Conservation (phyloP, 768 basidiomycete genomes). For the Suillus paluster region DNA sequence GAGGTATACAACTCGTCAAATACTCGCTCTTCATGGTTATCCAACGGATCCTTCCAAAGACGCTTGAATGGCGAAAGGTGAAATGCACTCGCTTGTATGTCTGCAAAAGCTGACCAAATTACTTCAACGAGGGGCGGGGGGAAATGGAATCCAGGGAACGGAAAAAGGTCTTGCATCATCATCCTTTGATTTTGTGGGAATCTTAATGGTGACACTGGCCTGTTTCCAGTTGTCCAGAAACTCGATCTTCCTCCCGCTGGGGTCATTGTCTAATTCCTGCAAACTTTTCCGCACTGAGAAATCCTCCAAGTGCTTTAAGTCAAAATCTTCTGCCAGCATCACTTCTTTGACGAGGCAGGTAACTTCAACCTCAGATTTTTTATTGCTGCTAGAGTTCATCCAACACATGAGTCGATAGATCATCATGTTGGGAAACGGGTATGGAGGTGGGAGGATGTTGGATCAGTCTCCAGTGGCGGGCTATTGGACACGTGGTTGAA, state of each 20-base stretch:
- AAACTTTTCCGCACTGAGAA: background rate
- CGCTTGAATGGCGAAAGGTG: too few species aligned
- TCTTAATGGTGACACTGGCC: conserved; percentile 14
- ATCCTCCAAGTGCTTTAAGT: background rate
- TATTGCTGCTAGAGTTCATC: conserved; percentile 21
- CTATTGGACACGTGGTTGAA: background rate
- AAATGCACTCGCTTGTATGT: too few species aligned
- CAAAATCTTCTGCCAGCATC: conserved; percentile 11
- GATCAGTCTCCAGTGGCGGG: background rate
- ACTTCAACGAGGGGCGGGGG: conserved; percentile 20
- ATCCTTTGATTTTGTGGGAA: background rate
- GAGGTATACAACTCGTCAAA: too few species aligned
- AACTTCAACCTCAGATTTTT: conserved; percentile 2
- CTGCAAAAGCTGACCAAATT: conserved; percentile 1
- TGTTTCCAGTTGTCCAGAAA: conserved; percentile 8
- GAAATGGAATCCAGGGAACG: conserved; percentile 18
- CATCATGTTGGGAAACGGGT: conserved; percentile 20
- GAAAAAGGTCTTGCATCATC: conserved; percentile 5
- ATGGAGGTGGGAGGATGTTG: background rate
- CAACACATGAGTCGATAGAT: conserved; percentile 25
- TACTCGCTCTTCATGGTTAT: too few species aligned
- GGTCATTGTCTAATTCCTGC: background rate
- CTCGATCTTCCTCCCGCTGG: background rate
- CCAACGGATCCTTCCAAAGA: too few species aligned
- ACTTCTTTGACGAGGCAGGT: conserved; percentile 12